These are phyloP conservation scores for Gnomoniopsis smithogilvyi DNA, from an alignment of 2,329 filamentous ascomycete genomes.

Conservation along the genomic window DNA sequence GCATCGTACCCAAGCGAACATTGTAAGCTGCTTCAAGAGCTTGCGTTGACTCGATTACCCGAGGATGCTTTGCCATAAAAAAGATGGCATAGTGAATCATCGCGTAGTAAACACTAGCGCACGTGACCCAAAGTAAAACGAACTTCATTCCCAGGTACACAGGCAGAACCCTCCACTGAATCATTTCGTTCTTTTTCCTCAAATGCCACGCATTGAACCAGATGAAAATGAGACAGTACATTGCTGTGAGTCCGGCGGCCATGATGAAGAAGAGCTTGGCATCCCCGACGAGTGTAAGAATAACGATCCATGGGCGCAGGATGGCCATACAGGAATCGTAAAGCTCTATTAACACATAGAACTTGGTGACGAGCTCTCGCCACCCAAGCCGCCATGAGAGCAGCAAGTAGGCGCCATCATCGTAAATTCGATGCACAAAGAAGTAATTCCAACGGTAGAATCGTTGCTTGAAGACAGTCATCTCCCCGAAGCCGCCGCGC, in stretches of 20 bases:
- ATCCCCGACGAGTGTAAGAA: not conserved
- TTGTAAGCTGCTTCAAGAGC: not conserved
- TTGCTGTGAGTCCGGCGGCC: not conserved
- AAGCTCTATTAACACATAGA: slow-evolving; percentile 46
- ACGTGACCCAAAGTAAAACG: not conserved
- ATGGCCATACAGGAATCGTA: slow-evolving; percentile 29
- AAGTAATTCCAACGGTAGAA: slow-evolving; percentile 52
- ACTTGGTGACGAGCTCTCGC: slow-evolving; percentile 47
- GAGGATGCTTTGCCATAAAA: not conserved
- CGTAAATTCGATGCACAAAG: slow-evolving; percentile 45
- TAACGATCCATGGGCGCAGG: not conserved
- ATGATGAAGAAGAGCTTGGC: not conserved
- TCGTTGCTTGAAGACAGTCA: slow-evolving; percentile 49
- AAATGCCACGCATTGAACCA: not conserved
- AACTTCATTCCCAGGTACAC: not conserved
- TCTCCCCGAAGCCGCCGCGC: slow-evolving; percentile 48
- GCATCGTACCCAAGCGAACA: not conserved
- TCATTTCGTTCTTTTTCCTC: not conserved
- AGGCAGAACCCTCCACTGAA: not conserved
- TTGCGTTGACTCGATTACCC: not conserved
- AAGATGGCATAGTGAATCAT: not conserved
- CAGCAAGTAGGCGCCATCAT: slow-evolving; percentile 44
- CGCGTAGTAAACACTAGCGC: not conserved
- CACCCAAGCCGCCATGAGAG: slow-evolving; percentile 43
- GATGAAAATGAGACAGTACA: not conserved